A percentile compares a stretch with the other conserved stretches of the same genome.
phyloP scores from a whole-genome alignment of 306 rosid genomes.

The Prunus mume region DNA sequence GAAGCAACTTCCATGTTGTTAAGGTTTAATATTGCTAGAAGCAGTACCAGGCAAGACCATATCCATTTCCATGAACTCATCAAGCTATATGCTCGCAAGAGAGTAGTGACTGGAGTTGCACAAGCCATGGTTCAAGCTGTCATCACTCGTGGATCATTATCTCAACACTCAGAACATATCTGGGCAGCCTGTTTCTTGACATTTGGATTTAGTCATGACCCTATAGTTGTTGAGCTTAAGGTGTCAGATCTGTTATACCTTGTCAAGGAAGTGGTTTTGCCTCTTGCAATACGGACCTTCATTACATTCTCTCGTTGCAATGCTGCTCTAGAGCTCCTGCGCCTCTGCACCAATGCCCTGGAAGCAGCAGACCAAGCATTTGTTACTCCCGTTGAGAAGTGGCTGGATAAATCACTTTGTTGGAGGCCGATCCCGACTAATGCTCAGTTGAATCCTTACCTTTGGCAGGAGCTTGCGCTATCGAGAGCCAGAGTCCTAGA shows the following conservation, averaged over 20 bases:
- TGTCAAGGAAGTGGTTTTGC: conserved; percentile 64
- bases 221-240: conserved; percentile 65
- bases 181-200: conserved; percentile 86
- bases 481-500: conserved; percentile 78
- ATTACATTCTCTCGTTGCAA: conserved; percentile 76
- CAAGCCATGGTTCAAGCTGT: conserved; percentile 76
- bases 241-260: conserved; percentile 57
- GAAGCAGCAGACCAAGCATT: conserved; percentile 90
- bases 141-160: conserved; percentile 49
- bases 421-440: conserved; percentile 75
- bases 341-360: conserved; percentile 68
- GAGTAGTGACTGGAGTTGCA: conserved; percentile 55
- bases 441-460: conserved; percentile 83
- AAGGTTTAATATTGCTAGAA: conserved; percentile 70
- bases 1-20: conserved; percentile 84
- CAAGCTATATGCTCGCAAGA: conserved; percentile 61
- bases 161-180: conserved; percentile 57
- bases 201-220: conserved; percentile 78
- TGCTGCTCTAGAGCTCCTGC: conserved; percentile 72
- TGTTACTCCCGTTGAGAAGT: conserved; percentile 75
- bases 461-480: conserved; percentile 85
- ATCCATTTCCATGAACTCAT: conserved; percentile 59
- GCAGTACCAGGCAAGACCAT: conserved; percentile 50
- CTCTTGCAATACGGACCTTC: conserved; percentile 73
- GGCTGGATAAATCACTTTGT: conserved; percentile 75